These are phyloP conservation scores for Orbilia quercus DNA, from an alignment of 2,329 filamentous ascomycete species.

Conservation along the genomic window DNA sequence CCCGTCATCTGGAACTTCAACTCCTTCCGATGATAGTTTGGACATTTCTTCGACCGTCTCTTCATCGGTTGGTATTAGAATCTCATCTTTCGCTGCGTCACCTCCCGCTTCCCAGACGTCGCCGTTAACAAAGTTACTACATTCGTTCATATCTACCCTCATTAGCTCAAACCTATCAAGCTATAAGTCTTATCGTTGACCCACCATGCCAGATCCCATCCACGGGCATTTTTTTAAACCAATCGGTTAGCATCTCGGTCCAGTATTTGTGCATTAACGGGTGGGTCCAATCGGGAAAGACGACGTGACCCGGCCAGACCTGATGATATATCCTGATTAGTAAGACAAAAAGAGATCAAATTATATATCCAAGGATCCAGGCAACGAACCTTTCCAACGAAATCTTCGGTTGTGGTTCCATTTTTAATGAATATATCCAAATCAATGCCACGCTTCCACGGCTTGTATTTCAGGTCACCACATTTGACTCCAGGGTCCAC, in stretches of 20 bases:
- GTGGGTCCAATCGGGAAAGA: slow-evolving; percentile 82
- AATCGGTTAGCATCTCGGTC: slow-evolving; percentile 74
- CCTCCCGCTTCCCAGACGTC: slow-evolving; percentile 66
- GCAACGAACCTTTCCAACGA: slow-evolving; percentile 42
- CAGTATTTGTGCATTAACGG: slow-evolving; percentile 74
- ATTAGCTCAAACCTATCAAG: slow-evolving; percentile 61
- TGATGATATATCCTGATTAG: slow-evolving; percentile 61
- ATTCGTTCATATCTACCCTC: slow-evolving; percentile 51
- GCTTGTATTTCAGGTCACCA: slow-evolving; percentile 19
- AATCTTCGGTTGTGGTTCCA: slow-evolving; percentile 25
- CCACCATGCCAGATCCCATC: slow-evolving; percentile 71
- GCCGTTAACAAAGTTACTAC: slow-evolving; percentile 67
- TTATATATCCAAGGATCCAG: not conserved
- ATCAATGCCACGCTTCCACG: slow-evolving; percentile 40
- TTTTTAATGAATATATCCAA: slow-evolving; percentile 53
- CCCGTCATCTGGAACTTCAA: slow-evolving; percentile 61
- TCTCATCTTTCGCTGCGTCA: slow-evolving; percentile 73
- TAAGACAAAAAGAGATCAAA: too few species aligned
- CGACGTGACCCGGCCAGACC: slow-evolving; percentile 80
- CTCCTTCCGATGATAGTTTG: slow-evolving; percentile 36
- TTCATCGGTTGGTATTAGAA: slow-evolving; percentile 81
- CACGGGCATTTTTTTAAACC: slow-evolving; percentile 71
- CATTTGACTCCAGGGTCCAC: slow-evolving; percentile 50
- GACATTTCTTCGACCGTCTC: slow-evolving; percentile 51
- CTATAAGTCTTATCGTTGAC: slow-evolving; percentile 62